Base-by-base conservation (phyloP, 176 grass and related monocot species). In the Saccharum officinarum region DNA sequence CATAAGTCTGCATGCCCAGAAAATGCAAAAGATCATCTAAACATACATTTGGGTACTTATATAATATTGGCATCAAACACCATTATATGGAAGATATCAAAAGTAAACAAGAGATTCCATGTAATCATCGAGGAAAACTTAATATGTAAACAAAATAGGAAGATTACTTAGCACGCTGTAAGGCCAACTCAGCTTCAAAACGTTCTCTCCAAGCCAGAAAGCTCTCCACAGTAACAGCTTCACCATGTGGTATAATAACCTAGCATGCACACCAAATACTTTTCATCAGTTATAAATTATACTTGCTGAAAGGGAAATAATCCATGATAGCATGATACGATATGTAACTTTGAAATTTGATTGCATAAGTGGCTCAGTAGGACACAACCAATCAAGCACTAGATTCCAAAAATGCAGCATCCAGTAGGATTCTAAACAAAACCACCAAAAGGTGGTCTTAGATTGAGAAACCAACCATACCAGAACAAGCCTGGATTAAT, bases 121-220 rank as follows among this genome's bases (percentile, higher is more conserved):
- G 69, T 69, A 4, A 22, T 63, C 70, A 84, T 34, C 26, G 5
- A 61, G 55, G 60, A 38, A 34, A 86, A 86, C 57, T 14, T 78
- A 72, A 31, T 7, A 23, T 71, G 5, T 33, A 39, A 78, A 63
- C 36, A 76, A 81, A 67, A 76, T 75, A 72, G 67, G 34, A 87
- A 84, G 68, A 86, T 94, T 96, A 99, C 97, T 99, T 99, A 59
- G 94, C 97, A 88, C 88, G 90, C 74, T 96, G 93, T 63, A 99
- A 67, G 11, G 94, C 94, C 61, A 99, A 80, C 72, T 99, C 97
- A 92, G 94, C 97, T 96, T 99, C 97, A 86, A 94, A 99, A 40
- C 81, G 92, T 77, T 96, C 97, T 92, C 97, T 99, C 97, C 97
- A 99, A 59, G 92, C 90, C 82, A 99, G 10, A 63, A 99, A 99